Evolutionary conservation across 169 alveolate species (phyloP).

Genomic region (Cryptosporidium ryanae): DNA sequence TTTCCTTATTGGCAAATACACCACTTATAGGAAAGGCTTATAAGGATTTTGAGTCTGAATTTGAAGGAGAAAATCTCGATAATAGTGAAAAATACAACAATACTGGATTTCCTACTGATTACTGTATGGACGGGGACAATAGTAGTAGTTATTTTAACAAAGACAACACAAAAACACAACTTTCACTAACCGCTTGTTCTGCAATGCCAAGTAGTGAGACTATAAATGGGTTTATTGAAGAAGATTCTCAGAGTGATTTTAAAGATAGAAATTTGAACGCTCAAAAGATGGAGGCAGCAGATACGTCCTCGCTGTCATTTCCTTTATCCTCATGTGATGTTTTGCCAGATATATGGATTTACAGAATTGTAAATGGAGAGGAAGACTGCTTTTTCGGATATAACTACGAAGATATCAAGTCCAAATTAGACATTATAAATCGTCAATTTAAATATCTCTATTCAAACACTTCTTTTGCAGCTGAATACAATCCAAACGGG

Average conservation of each 20-base stretch:
- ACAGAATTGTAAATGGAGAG: constrained; percentile 17
- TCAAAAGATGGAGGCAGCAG: background rate
- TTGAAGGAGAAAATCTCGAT: background rate
- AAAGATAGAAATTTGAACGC: background rate
- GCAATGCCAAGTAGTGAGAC: constrained; percentile 56
- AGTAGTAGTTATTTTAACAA: background rate
- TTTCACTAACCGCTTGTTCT: constrained; percentile 19
- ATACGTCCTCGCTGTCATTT: too few species aligned
- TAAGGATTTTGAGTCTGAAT: background rate
- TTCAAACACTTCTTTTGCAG: constrained; percentile 44
- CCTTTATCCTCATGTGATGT: constrained; percentile 55
- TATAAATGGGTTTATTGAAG: background rate
- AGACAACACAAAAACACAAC: constrained; percentile 17
- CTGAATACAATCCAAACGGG: constrained; percentile 51
- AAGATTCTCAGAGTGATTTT: background rate
- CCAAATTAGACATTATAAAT: constrained; percentile 33
- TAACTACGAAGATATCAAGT: constrained; percentile 6
- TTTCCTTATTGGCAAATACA: background rate
- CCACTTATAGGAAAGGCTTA: background rate
- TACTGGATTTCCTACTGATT: background rate
- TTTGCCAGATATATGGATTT: constrained; percentile 73
- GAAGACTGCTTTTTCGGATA: constrained; percentile 22
- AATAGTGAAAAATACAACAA: background rate
- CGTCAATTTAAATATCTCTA: constrained; percentile 57
- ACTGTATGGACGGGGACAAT: too few species aligned